Evolutionary conservation across 2,329 filamentous ascomycete genomes (phyloP).

Genomic region (Tolypocladium ophioglossoides): DNA sequence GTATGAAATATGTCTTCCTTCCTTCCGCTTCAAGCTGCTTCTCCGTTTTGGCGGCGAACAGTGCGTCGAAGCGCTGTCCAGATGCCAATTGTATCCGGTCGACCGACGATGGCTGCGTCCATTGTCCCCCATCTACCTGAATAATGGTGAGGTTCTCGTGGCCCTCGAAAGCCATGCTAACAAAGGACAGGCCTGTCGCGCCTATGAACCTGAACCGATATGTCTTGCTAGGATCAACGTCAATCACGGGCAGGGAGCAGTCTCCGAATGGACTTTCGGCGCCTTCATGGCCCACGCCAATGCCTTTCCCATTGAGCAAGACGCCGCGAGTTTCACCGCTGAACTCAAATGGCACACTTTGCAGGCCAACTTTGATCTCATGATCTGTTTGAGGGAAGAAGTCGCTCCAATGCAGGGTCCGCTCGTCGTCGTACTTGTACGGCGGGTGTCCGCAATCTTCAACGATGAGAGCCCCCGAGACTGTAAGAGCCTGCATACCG

Average conservation of each 20-base stretch:
- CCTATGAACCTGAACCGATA: conserved; percentile 54
- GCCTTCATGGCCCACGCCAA: neutral
- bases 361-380: conserved; percentile 38
- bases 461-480: conserved; percentile 48
- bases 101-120: conserved; percentile 35
- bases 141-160: conserved; percentile 48
- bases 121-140: conserved; percentile 43
- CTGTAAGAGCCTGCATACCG: conserved; percentile 49
- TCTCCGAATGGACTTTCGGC: neutral
- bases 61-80: conserved; percentile 48
- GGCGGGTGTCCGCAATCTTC: conserved; percentile 34
- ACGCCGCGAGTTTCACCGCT: conserved; percentile 40
- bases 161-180: conserved; percentile 43
- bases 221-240: conserved; percentile 47
- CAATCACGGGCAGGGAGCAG: conserved; percentile 39
- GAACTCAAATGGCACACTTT: conserved; percentile 40
- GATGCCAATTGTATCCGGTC: conserved; percentile 41
- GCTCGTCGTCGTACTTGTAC: conserved; percentile 53
- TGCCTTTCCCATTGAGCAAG: conserved; percentile 10
- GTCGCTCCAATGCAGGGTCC: conserved; percentile 44
- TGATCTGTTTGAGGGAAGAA: conserved; percentile 45
- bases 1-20: conserved; percentile 30
- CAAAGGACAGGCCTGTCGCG: conserved; percentile 40
- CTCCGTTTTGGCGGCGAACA: conserved; percentile 40
- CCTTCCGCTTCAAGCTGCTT: conserved; percentile 24